A percentile compares a stretch with the other conserved stretches of the same genome.
Conservation (phyloP, 768 basidiomycete genomes). For the Pholiota conissans region DNA sequence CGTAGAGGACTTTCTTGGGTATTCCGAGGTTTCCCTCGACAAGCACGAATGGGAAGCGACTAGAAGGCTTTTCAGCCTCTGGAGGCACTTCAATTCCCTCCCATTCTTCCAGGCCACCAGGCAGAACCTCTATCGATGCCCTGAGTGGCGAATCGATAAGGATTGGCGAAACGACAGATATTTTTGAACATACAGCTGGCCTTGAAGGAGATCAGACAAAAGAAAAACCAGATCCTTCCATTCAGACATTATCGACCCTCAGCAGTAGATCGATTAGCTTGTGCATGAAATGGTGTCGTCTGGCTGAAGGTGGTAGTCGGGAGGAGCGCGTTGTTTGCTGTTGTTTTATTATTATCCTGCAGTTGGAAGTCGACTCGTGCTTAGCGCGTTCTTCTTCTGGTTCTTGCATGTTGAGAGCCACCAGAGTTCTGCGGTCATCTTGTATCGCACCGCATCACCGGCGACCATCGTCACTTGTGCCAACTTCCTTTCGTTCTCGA, state of each 20-base stretch:
- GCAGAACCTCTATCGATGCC: conserved; percentile 59
- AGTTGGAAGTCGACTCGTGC: not conserved
- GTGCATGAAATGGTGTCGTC: no score
- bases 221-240: conserved; percentile 12
- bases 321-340: not conserved
- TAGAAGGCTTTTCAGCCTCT: conserved; percentile 20
- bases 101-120: conserved; percentile 56
- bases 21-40: conserved; percentile 63
- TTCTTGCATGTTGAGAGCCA: not conserved
- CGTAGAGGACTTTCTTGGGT: conserved; percentile 56
- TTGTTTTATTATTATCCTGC: not conserved
- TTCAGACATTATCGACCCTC: not conserved
- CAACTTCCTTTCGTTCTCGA: not conserved
- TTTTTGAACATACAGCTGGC: conserved; percentile 24
- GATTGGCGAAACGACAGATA: conserved; percentile 1
- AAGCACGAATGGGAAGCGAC: conserved; percentile 52
- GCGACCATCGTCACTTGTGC: not conserved
- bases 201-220: conserved; percentile 26
- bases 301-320: not conserved
- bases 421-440: not conserved
- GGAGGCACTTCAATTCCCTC: conserved; percentile 17
- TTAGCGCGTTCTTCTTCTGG: not conserved
- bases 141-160: conserved; percentile 27
- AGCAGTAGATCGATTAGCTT: not conserved
- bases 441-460: not conserved